phyloP scores from a whole-genome alignment of 305 asterid genomes.

The Solanum aculeatissimum region DNA sequence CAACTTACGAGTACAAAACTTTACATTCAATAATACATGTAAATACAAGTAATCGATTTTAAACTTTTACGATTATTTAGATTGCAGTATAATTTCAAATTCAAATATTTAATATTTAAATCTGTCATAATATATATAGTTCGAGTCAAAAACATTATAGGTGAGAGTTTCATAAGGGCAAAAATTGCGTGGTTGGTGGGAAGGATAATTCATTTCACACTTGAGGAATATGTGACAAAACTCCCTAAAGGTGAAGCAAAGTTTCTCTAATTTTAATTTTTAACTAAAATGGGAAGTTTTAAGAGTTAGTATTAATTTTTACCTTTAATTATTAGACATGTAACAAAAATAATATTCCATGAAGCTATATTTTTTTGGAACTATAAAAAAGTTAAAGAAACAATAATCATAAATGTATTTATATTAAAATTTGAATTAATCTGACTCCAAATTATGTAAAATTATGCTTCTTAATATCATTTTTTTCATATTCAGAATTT shows the following conservation, averaged over 20 bases:
- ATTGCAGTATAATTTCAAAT: background rate
- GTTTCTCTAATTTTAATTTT: background rate
- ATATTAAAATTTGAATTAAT: background rate
- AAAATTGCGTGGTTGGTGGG: constrained; percentile 7
- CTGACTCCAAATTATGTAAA: background rate
- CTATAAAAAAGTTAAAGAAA: background rate
- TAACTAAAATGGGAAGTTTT: background rate
- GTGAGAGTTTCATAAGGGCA: background rate
- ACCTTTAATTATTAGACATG: background rate
- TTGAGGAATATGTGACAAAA: background rate
- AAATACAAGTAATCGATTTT: background rate
- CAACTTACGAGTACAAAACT: background rate
- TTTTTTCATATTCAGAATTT: background rate
- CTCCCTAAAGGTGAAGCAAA: background rate
- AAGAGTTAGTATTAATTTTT: background rate
- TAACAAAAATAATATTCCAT: background rate
- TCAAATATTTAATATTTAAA: too few relatives aligned
- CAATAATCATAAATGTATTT: background rate
- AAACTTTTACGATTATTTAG: background rate
- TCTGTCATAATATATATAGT: background rate
- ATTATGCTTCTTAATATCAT: too few relatives aligned
- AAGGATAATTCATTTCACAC: constrained; percentile 2
- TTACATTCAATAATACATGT: background rate
- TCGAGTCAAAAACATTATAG: background rate
- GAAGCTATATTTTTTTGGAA: background rate